phyloP scores from a whole-genome alignment of 768 basidiomycete genomes.

The Hemileccinum rubropunctum region DNA sequence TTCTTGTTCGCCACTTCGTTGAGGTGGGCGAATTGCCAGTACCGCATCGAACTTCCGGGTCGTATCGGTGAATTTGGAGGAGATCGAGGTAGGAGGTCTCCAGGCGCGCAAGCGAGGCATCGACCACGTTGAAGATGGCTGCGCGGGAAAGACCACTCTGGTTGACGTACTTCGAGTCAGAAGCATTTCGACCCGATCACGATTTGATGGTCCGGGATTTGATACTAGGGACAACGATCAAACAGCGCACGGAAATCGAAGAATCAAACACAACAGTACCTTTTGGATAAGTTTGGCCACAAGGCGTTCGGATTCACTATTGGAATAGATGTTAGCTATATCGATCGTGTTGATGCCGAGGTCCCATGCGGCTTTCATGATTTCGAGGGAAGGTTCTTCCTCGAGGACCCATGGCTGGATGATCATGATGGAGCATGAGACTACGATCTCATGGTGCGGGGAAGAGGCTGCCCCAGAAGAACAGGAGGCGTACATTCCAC shows the following conservation, averaged over 20 bases:
- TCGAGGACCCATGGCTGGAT: constrained; percentile 26
- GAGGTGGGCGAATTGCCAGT: constrained; percentile 45
- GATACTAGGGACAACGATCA: constrained; percentile 14
- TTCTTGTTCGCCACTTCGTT: constrained; percentile 44
- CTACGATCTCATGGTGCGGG: no score
- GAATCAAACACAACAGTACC: not conserved
- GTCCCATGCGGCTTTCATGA: constrained; percentile 40
- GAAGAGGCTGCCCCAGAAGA: no score
- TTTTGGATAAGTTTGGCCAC: constrained; percentile 37
- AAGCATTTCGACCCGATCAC: constrained; percentile 22
- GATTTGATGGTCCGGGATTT: constrained; percentile 26
- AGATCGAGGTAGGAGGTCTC: constrained; percentile 31
- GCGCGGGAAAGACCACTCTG: constrained; percentile 34
- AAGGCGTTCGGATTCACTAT: constrained; percentile 37
- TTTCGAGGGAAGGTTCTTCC: constrained; percentile 28
- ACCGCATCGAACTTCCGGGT: constrained; percentile 38
- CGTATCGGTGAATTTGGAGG: no score
- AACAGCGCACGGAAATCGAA: no score
- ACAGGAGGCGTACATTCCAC: no score
- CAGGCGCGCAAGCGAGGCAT: constrained; percentile 36
- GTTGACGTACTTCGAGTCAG: constrained; percentile 33
- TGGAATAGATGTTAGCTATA: constrained; percentile 37
- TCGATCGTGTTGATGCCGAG: constrained; percentile 41
- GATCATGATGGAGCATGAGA: no score
- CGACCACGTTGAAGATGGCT: constrained; percentile 38